Evolutionary conservation across 2,329 filamentous ascomycete genomes (phyloP).

Genomic region (Xylariaceae sp.): DNA sequence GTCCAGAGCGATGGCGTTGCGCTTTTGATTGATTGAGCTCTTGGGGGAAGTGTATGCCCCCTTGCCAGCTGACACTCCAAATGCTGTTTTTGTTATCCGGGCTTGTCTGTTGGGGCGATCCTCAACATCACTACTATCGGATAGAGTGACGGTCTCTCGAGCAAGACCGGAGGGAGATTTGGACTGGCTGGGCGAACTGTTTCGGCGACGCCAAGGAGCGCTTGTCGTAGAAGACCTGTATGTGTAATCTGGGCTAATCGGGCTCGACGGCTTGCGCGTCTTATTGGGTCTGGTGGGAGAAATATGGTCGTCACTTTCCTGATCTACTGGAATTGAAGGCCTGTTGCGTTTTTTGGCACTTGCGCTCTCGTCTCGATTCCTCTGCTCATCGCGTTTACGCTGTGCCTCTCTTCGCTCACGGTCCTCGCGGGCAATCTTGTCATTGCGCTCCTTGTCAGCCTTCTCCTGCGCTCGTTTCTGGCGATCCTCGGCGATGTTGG

Average conservation of each 20-base stretch:
- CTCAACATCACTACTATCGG: slow-evolving; percentile 31
- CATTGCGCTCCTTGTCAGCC: slow-evolving; percentile 24
- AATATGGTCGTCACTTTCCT: slow-evolving; percentile 14
- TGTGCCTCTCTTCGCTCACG: slow-evolving; percentile 15
- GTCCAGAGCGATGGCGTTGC: no score
- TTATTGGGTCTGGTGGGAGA: slow-evolving; percentile 17
- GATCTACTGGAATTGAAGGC: slow-evolving; percentile 13
- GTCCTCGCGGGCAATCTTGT: slow-evolving; percentile 17
- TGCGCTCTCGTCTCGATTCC: slow-evolving; percentile 6
- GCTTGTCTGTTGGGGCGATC: slow-evolving; percentile 4
- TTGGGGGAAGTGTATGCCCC: no score
- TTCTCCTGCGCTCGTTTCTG: slow-evolving; percentile 29
- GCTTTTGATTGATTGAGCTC: no score
- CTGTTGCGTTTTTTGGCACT: slow-evolving; percentile 24
- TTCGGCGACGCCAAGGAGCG: no score
- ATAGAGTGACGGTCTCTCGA: slow-evolving; percentile 14
- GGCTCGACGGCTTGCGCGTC: slow-evolving; percentile 14
- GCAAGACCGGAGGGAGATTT: no score
- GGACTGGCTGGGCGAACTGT: no score
- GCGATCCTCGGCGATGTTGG: slow-evolving; percentile 41
- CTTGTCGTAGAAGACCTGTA: no score
- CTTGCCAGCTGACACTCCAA: no score
- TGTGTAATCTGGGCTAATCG: slow-evolving; percentile 8
- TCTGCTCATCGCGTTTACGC: slow-evolving; percentile 6
- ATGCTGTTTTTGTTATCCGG: background rate